A percentile compares a stretch with the other conserved stretches of the same genome.
Conservation (phyloP, 2,329 filamentous ascomycete genomes). For the Xylariaceae sp. region DNA sequence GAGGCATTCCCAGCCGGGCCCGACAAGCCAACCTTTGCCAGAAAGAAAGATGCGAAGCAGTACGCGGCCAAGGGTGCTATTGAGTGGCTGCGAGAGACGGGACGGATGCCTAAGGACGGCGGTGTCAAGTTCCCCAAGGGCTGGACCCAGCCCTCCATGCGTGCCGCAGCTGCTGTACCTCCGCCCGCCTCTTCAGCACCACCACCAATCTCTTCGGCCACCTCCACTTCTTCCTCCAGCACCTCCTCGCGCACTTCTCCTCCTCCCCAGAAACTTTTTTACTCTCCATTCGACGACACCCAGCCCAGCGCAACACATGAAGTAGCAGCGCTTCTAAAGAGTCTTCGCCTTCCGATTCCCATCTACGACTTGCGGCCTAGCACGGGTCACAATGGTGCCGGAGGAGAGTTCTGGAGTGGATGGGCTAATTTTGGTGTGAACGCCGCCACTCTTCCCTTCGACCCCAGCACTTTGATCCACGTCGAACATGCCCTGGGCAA, state of each 20-base stretch:
- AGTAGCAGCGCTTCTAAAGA: slow-evolving; percentile 26
- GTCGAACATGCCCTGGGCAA: slow-evolving; percentile 31
- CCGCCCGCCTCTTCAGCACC: too few relatives aligned
- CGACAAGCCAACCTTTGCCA: slow-evolving; percentile 38
- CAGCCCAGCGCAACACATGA: not conserved
- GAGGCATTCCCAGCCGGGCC: slow-evolving; percentile 24
- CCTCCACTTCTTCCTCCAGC: too few relatives aligned
- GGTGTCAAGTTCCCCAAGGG: slow-evolving; percentile 12
- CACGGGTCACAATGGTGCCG: too few relatives aligned
- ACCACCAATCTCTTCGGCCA: too few relatives aligned
- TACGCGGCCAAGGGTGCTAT: slow-evolving; percentile 49
- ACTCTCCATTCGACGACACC: not conserved
- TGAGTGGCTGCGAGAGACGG: slow-evolving; percentile 35
- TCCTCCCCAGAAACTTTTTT: too few relatives aligned
- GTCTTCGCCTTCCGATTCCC: slow-evolving; percentile 33
- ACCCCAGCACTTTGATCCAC: slow-evolving; percentile 3
- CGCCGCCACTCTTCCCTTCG: slow-evolving; percentile 10
- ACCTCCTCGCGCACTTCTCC: too few relatives aligned
- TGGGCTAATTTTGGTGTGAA: slow-evolving; percentile 20
- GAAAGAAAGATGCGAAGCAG: slow-evolving; percentile 52
- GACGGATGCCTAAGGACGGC: slow-evolving; percentile 24
- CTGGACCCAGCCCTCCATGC: not conserved
- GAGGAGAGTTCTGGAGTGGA: slow-evolving; percentile 34
- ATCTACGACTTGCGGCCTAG: slow-evolving; percentile 34
- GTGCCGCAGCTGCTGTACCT: too few relatives aligned